Percentiles rank a stretch among this genome's conserved stretches.
phyloP scores from a whole-genome alignment of 257 asterid genomes.

The Primulina tabacum region DNA sequence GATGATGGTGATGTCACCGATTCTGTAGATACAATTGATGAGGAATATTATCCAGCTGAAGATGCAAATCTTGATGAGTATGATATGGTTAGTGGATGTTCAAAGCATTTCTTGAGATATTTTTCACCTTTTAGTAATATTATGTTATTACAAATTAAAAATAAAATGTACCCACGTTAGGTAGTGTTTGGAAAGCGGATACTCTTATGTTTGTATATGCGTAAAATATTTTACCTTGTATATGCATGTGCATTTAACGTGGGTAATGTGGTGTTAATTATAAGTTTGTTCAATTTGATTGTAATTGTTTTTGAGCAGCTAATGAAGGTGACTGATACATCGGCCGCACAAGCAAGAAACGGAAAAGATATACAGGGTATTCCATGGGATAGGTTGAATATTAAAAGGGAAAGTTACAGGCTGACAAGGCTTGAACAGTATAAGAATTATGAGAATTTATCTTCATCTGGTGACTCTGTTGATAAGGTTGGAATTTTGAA shows the following conservation, averaged over 20 bases:
- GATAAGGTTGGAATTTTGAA: constrained; percentile 40
- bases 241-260: constrained; percentile 4
- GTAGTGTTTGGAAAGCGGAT: not conserved
- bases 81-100: constrained; percentile 49
- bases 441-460: constrained; percentile 59
- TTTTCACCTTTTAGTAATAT: not conserved
- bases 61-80: constrained; percentile 53
- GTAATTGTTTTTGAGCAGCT: too few relatives aligned
- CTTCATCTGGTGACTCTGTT: constrained; percentile 52
- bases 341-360: constrained; percentile 70
- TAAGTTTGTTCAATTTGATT: constrained; percentile 11
- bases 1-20: constrained; percentile 40
- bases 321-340: constrained; percentile 64
- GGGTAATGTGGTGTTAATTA: not conserved
- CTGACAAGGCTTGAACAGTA: constrained; percentile 66
- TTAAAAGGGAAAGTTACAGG: constrained; percentile 58
- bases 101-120: not conserved
- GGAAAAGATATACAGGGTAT: constrained; percentile 86
- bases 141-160: not conserved
- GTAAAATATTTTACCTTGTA: not conserved
- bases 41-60: constrained; percentile 40
- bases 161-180: not conserved
- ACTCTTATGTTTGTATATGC: not conserved
- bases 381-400: constrained; percentile 64
- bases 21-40: constrained; percentile 46